Evolutionary conservation across 1,284 basidiomycete genomes (phyloP).

Genomic region (Neonothopanus nambi): DNA sequence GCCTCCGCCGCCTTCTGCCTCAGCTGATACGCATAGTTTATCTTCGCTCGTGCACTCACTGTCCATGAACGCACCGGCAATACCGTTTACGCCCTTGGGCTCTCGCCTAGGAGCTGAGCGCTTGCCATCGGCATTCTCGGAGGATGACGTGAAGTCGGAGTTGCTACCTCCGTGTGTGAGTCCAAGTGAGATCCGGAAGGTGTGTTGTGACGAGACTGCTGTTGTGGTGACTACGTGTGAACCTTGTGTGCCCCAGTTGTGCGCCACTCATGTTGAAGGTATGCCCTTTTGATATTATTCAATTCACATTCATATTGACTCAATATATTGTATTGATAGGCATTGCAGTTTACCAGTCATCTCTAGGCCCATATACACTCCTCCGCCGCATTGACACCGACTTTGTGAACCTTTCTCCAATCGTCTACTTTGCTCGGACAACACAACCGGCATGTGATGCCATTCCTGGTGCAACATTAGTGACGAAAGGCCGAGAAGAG

Average conservation of each 20-base stretch:
- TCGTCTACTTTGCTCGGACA: conserved; percentile 45
- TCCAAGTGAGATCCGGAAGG: conserved; percentile 34
- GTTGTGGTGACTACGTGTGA: conserved; percentile 52
- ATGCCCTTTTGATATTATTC: conserved; percentile 25
- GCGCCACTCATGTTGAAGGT: conserved; percentile 70
- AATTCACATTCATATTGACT: conserved; percentile 10
- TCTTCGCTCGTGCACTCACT: conserved; percentile 13
- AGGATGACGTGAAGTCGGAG: not conserved
- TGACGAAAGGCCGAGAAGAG: conserved; percentile 48
- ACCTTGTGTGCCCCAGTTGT: conserved; percentile 59
- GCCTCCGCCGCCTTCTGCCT: not conserved
- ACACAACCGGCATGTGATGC: conserved; percentile 35
- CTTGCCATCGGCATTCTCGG: not conserved
- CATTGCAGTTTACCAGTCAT: conserved; percentile 70
- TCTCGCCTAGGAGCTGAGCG: not conserved
- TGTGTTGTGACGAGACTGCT: not conserved
- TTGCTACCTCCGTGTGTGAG: conserved; percentile 37
- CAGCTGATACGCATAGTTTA: conserved; percentile 4
- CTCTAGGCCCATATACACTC: conserved; percentile 50
- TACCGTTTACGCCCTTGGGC: not conserved
- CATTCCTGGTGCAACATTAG: conserved; percentile 42
- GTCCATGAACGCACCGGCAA: conserved; percentile 10
- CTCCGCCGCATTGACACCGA: conserved; percentile 72
- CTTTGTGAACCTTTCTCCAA: conserved; percentile 68
- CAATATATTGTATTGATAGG: conserved; percentile 37